phyloP scores from a whole-genome alignment of 176 grass and related monocot genomes.

The Miscanthus lutarioriparius region DNA sequence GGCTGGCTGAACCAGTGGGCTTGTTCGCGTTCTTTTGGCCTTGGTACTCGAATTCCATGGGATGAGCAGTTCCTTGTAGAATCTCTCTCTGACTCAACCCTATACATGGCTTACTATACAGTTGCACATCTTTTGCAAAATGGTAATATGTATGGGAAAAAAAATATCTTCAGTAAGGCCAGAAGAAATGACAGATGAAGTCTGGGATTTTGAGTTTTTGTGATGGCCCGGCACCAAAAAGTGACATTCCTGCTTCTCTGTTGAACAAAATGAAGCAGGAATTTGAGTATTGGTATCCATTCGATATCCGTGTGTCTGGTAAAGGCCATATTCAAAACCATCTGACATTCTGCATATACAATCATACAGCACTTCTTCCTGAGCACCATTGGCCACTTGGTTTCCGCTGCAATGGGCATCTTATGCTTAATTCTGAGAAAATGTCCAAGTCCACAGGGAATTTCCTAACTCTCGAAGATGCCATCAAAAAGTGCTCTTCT shows the following conservation, averaged over 20 bases:
- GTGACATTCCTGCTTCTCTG: background rate
- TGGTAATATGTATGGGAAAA: slow-evolving; percentile 13
- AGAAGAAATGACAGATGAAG: background rate
- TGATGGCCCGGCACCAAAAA: background rate
- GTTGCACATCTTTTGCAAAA: slow-evolving; percentile 70
- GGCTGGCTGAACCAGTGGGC: slow-evolving; percentile 82
- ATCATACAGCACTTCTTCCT: slow-evolving; percentile 63
- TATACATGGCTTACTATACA: slow-evolving; percentile 83
- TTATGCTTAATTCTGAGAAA: slow-evolving; percentile 89
- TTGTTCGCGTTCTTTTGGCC: slow-evolving; percentile 77
- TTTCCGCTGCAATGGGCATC: slow-evolving; percentile 82
- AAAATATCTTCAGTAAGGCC: background rate
- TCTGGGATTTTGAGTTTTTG: background rate
- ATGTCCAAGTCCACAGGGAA: slow-evolving; percentile 93
- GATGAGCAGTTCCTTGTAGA: slow-evolving; percentile 75
- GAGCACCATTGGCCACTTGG: slow-evolving; percentile 75
- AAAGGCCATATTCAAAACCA: background rate
- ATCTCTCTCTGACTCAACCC: slow-evolving; percentile 83
- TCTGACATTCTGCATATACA: background rate
- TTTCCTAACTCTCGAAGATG: slow-evolving; percentile 65
- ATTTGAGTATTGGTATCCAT: background rate
- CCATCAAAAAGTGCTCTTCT: slow-evolving; percentile 65
- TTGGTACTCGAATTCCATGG: slow-evolving; percentile 84
- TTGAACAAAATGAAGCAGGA: background rate
- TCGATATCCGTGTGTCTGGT: background rate